Conservation (phyloP, 2,329 filamentous ascomycete genomes). For the Penicillium polonicum region DNA sequence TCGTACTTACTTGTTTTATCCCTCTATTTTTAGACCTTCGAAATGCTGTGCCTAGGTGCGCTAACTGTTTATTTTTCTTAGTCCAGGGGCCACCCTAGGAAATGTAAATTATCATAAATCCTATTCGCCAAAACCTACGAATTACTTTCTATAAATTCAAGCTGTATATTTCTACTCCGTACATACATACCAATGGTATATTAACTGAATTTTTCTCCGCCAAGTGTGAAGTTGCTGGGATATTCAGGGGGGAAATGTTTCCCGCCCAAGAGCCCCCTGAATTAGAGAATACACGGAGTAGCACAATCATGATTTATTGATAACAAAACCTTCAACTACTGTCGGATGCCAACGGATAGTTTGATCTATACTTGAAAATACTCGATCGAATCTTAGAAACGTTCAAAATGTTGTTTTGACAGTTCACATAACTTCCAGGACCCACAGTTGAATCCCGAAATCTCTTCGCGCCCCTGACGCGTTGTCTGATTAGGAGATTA, state of each 20-base stretch:
- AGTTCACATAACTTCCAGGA: conserved; percentile 7
- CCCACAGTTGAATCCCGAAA: conserved; percentile 9
- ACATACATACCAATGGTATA: background rate
- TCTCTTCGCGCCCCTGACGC: conserved; percentile 15
- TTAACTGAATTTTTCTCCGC: background rate
- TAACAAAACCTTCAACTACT: background rate
- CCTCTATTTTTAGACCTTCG: background rate
- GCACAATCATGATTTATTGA: background rate
- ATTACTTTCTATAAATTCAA: background rate
- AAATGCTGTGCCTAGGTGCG: background rate
- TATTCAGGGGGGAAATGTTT: background rate
- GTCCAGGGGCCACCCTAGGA: background rate
- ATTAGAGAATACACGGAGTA: background rate
- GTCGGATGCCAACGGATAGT: background rate
- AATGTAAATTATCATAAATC: background rate
- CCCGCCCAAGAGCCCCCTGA: background rate
- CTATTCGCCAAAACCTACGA: background rate
- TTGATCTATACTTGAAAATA: background rate
- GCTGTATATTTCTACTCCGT: background rate
- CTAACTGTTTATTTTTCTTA: background rate
- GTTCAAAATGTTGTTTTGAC: conserved; percentile 5
- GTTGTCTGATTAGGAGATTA: background rate
- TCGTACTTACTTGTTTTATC: too few relatives aligned
- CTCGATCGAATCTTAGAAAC: background rate
- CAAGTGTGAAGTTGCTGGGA: background rate